Conservation (phyloP, 768 basidiomycete genomes). For the Phaeotremella fagi region DNA sequence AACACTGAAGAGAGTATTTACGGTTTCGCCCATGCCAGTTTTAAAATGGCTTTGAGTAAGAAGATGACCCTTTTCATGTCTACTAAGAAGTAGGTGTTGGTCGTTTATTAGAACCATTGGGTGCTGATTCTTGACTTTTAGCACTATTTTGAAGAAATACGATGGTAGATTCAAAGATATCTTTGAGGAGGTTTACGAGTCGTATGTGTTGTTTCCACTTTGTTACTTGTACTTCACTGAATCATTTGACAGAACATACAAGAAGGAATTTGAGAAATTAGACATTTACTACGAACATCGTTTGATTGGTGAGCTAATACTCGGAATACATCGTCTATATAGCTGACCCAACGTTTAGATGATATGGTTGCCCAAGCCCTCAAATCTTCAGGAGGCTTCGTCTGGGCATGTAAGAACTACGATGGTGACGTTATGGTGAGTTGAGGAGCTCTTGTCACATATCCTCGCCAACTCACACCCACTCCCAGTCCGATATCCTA, state of each 20-base stretch:
- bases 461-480: background rate
- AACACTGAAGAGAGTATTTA: conserved; percentile 94
- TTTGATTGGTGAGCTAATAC: conserved; percentile 42
- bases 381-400: conserved; percentile 91
- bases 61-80: conserved; percentile 75
- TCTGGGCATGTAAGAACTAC: conserved; percentile 66
- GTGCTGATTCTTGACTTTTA: conserved; percentile 12
- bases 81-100: conserved; percentile 71
- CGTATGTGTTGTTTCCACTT: conserved; percentile 37
- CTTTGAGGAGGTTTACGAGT: conserved; percentile 92
- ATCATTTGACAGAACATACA: conserved; percentile 40
- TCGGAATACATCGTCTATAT: background rate
- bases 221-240: background rate
- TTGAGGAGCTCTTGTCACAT: background rate
- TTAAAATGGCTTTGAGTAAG: conserved; percentile 82
- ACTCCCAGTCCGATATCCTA: conserved; percentile 80
- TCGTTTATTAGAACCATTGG: background rate
- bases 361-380: conserved; percentile 94
- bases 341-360: conserved; percentile 25
- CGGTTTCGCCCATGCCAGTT: conserved; percentile 94
- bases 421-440: conserved; percentile 69
- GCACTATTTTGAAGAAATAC: conserved; percentile 61
- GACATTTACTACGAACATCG: conserved; percentile 72
- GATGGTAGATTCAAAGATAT: conserved; percentile 99
- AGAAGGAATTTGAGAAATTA: conserved; percentile 47